Evolutionary conservation across 164 flowering plant species (phyloP).

Genomic region (Cinnamomum micranthum): DNA sequence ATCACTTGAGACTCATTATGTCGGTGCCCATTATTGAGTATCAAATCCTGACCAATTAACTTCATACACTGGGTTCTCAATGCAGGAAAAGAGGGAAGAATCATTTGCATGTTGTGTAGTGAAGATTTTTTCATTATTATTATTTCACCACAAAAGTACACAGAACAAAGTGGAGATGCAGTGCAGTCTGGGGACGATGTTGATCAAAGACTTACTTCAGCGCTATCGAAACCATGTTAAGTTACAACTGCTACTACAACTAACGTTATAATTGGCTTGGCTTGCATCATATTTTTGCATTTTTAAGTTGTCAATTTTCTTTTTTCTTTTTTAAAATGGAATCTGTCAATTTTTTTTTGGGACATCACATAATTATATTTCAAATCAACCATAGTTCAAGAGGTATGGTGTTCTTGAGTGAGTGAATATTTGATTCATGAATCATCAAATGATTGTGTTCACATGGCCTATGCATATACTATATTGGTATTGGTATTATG

Average conservation of each 20-base stretch:
- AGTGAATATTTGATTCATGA: neutral
- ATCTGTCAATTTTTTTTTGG: neutral
- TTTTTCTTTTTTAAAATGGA: neutral
- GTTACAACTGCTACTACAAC: neutral
- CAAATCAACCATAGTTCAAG: neutral
- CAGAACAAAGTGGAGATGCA: neutral
- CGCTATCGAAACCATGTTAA: neutral
- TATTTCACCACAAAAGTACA: neutral
- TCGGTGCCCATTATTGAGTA: neutral
- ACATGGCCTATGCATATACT: neutral
- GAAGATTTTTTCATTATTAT: neutral
- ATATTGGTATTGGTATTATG: neutral
- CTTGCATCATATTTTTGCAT: slow-evolving; percentile 1
- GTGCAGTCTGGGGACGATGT: neutral
- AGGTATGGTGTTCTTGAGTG: neutral
- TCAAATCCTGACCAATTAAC: neutral
- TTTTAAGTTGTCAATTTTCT: too few species aligned
- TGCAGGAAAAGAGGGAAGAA: slow-evolving; percentile 4
- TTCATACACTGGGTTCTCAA: neutral
- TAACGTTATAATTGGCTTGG: neutral
- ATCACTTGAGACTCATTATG: neutral
- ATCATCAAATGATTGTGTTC: neutral
- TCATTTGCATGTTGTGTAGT: neutral
- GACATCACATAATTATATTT: too few species aligned
- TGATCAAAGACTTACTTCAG: neutral